Evolutionary conservation across 768 basidiomycete genomes (phyloP).

Genomic region (Phylloporus arenicola): DNA sequence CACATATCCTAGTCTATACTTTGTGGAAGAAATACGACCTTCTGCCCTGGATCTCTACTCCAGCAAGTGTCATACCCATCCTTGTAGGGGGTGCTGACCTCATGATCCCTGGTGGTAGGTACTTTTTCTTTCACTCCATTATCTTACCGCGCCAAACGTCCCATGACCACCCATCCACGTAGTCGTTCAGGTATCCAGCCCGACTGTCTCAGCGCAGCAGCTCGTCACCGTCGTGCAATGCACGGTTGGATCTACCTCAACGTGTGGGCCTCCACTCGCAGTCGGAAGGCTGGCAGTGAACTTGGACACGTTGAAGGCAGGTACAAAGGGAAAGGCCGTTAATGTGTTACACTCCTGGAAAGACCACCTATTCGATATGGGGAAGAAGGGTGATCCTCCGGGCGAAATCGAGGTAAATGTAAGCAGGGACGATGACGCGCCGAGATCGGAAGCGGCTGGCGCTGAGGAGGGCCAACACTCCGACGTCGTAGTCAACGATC

Average conservation of each 20-base stretch:
- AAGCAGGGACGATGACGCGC: conserved; percentile 4
- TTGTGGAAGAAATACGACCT: conserved; percentile 70
- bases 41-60: conserved; percentile 68
- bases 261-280: conserved; percentile 51
- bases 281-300: conserved; percentile 68
- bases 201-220: conserved; percentile 37
- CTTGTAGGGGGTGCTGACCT: conserved; percentile 79
- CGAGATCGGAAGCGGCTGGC: conserved; percentile 6
- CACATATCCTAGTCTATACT: conserved; percentile 51
- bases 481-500: conserved; percentile 6
- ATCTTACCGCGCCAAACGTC: background rate
- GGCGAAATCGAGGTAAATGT: conserved; percentile 28
- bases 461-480: conserved; percentile 7
- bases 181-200: conserved; percentile 55
- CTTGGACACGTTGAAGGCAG: conserved; percentile 42
- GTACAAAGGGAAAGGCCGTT: conserved; percentile 74
- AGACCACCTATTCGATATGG: conserved; percentile 70
- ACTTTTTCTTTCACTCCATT: background rate
- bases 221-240: conserved; percentile 62
- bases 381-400: conserved; percentile 56
- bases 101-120: conserved; percentile 81
- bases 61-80: conserved; percentile 62
- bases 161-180: background rate
- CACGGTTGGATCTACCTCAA: conserved; percentile 26
- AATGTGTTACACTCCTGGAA: conserved; percentile 70